phyloP scores from a whole-genome alignment of 2,329 filamentous ascomycete genomes.

The Chaetomium globosum region DNA sequence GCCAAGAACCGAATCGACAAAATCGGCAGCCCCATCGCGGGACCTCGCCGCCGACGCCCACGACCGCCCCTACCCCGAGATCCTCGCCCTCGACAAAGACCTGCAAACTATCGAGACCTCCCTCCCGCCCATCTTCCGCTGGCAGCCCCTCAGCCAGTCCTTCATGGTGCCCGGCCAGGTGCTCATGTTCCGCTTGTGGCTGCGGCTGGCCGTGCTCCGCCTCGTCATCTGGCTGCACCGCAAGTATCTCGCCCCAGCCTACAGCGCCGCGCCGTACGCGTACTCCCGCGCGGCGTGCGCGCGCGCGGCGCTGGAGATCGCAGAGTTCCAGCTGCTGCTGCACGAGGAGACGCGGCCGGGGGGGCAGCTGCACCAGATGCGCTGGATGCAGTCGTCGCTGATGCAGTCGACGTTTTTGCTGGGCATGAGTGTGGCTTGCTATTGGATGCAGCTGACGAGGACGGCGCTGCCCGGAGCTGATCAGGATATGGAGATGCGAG shows the following conservation, averaged over 20 bases:
- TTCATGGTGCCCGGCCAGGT: not conserved
- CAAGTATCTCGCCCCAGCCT: not conserved
- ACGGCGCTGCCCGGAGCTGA: not conserved
- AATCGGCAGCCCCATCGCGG: not conserved
- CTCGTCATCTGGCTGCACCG: not conserved
- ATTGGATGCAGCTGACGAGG: not conserved
- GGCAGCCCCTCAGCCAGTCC: conserved; percentile 4
- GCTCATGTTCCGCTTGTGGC: not conserved
- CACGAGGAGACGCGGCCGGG: not conserved
- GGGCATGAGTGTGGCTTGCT: not conserved
- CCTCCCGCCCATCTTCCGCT: not conserved
- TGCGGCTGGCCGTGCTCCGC: not conserved
- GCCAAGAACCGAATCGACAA: not conserved
- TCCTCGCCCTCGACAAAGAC: not conserved
- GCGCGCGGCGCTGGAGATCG: not conserved
- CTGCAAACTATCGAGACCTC: not conserved
- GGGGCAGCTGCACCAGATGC: not conserved
- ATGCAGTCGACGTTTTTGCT: not conserved
- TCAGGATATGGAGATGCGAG: not conserved
- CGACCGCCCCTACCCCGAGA: not conserved
- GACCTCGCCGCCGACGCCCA: not conserved
- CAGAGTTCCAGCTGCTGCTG: not conserved
- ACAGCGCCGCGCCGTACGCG: not conserved
- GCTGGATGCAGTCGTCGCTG: not conserved
- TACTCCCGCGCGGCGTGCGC: not conserved